Evolutionary conservation across 306 rosid genomes (phyloP), one percentile per base, ranked within the genome.

Genomic region (Trifolium repens): DNA sequence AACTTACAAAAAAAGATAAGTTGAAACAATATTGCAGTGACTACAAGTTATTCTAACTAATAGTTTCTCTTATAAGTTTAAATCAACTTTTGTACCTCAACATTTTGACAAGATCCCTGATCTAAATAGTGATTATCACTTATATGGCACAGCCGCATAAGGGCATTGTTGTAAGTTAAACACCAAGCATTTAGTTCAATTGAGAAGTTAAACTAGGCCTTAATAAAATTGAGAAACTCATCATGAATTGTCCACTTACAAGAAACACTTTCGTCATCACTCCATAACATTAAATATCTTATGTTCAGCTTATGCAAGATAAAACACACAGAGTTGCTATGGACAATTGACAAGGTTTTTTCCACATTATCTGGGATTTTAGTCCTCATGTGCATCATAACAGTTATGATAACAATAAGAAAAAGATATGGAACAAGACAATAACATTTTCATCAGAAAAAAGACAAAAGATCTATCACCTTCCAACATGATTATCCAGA

Each of bases 11-110:
- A 19, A 32, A 62, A 15, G 43, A 62, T 30, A 60, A 13, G 66
- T 62, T 34, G 68, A 35, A 35, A 62, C 35, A 46, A 15, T 62
- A 22, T 62, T 62, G 46, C 46, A 62, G 42, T 13, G 42, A 15
- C 65, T 59, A 27, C 15, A 62, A 62, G 34, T 35, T 35, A n/a
- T 62, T 62, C 68, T 62, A 35, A n/a, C 13, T n/a, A 35, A 62
- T 62, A 62, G 68, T 26, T 35, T n/a, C 67, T 61, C 34, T 62
- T 39, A n/a, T 35, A 62, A 62, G 24, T 62, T 34, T 16, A 16
- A 62, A 62, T 62, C 46, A n/a, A 35, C 67, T 62, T 62, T 34
- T 62, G 46, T 7, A 62, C 24, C 44, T n/a, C 68, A 62, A 15
- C 13, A 7, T 15, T 35, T 34, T 35, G 42, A 16, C 19, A n/a